Evolutionary conservation across 257 asterid species (phyloP).

Genomic region (Plantago major): DNA sequence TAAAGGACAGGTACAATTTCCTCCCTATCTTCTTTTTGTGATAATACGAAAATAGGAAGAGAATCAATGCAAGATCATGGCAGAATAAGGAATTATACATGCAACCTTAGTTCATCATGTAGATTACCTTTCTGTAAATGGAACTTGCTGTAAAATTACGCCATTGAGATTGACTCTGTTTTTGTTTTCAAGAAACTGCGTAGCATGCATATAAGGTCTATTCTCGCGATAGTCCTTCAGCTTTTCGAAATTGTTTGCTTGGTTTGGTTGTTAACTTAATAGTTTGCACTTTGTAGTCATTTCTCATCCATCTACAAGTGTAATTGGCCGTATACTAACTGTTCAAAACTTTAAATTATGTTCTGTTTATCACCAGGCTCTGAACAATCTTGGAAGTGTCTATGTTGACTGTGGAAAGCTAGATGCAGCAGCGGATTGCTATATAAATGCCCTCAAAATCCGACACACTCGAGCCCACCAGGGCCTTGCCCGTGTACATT

Average conservation of each 20-base stretch:
- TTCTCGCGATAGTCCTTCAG: neutral
- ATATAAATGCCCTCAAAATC: constrained; percentile 87
- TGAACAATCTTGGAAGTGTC: constrained; percentile 95
- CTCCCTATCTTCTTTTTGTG: neutral
- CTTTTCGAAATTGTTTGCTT: neutral
- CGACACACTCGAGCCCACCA: constrained; percentile 97
- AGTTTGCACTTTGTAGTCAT: too few relatives aligned
- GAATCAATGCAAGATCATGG: too few relatives aligned
- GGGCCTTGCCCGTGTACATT: constrained; percentile 99
- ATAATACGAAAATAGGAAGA: neutral
- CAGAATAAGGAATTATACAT: too few relatives aligned
- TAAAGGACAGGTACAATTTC: constrained; percentile 82
- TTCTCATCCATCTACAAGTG: too few relatives aligned
- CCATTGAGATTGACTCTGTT: too few relatives aligned
- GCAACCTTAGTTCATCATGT: too few relatives aligned
- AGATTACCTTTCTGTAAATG: too few relatives aligned
- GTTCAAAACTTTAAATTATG: neutral
- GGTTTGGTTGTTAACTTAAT: too few relatives aligned
- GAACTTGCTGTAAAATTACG: too few relatives aligned
- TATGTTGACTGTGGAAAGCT: constrained; percentile 82
- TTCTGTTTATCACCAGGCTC: constrained; percentile 47
- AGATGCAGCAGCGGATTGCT: constrained; percentile 96
- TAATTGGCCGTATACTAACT: neutral
- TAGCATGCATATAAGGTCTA: neutral
- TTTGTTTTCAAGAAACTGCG: neutral